Conservation (phyloP, 169 alveolate genomes). For the Plasmodium gaboni region DNA sequence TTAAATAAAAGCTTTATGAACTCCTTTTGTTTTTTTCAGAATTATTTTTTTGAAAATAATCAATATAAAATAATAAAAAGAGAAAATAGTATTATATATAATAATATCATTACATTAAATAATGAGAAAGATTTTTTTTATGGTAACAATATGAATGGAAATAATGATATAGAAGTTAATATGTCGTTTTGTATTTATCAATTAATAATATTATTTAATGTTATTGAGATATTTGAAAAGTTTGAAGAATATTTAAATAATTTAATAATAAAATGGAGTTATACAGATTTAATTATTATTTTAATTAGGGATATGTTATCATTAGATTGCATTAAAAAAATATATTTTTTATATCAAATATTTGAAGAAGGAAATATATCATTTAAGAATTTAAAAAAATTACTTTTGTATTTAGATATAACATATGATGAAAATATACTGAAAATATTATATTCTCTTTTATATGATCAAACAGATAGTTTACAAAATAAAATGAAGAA, state of each 20-base stretch:
- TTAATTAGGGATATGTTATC: conserved; percentile 35
- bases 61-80: conserved; percentile 26
- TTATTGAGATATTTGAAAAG: conserved; percentile 24
- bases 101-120: conserved; percentile 13
- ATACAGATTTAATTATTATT: conserved; percentile 15
- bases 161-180: not conserved
- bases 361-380: conserved; percentile 20
- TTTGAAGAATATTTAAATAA: conserved; percentile 26
- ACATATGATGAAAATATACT: conserved; percentile 16
- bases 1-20: conserved; percentile 13
- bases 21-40: conserved; percentile 54
- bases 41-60: conserved; percentile 40
- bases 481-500: conserved; percentile 25
- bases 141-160: not conserved
- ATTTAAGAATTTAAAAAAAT: conserved; percentile 28
- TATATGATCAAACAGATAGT: not conserved
- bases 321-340: conserved; percentile 1
- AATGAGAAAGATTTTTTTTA: not conserved
- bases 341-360: conserved; percentile 4
- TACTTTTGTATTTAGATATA: conserved; percentile 27
- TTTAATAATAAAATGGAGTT: conserved; percentile 34
- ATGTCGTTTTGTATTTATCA: conserved; percentile 52
- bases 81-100: conserved; percentile 55
- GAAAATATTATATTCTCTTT: conserved; percentile 13
- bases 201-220: conserved; percentile 25